Evolutionary conservation across 148 eudicot genomes (phyloP).

Genomic region (Bassia scoparia): DNA sequence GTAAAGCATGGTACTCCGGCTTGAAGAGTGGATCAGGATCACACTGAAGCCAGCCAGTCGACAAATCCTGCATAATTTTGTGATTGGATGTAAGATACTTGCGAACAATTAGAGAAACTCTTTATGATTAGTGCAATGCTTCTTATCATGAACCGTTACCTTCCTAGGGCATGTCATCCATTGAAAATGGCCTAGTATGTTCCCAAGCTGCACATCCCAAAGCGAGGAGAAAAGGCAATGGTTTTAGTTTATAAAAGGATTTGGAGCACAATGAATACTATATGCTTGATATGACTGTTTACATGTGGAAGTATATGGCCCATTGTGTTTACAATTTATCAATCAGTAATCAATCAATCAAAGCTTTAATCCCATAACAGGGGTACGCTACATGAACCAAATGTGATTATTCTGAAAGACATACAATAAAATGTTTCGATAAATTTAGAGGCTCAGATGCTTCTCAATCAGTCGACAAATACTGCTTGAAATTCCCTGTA

Average conservation of each 20-base stretch:
- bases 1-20: conserved; percentile 50
- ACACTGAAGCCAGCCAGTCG: conserved; percentile 86
- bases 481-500: too few relatives aligned
- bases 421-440: too few relatives aligned
- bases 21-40: conserved; percentile 70
- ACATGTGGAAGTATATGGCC: not conserved
- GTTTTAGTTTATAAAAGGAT: not conserved
- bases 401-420: too few relatives aligned
- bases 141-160: conserved; percentile 32
- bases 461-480: too few relatives aligned
- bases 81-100: not conserved
- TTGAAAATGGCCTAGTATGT: conserved; percentile 56
- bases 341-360: too few relatives aligned
- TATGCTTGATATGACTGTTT: not conserved
- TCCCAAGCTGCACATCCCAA: conserved; percentile 54
- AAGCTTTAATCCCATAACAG: too few relatives aligned
- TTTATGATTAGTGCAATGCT: not conserved
- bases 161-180: conserved; percentile 88
- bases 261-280: not conserved
- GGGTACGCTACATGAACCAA: too few relatives aligned
- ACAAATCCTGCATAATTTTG: conserved; percentile 55
- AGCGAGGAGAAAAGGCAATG: not conserved
- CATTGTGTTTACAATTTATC: not conserved
- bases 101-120: not conserved
- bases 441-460: too few relatives aligned